Evolutionary conservation across 352 stramenopile species (phyloP), one percentile per base, ranked within the genome.

Genomic region (Globisporangium uncinulatum): DNA sequence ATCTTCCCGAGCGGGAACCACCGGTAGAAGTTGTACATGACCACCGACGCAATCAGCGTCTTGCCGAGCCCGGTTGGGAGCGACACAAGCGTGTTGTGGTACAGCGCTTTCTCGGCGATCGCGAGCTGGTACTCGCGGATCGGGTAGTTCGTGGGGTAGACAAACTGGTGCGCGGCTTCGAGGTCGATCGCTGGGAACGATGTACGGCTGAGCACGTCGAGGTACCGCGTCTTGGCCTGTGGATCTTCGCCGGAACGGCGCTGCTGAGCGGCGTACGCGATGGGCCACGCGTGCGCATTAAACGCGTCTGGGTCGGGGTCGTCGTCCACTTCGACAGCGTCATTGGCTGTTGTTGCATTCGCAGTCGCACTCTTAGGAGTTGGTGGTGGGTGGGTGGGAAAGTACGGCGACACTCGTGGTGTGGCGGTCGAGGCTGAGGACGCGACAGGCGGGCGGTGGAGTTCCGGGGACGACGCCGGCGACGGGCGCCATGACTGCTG

Each of bases 21-120:
- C 6, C 96, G 82, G 69, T 98, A 98, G 65, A 96, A 99, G 82
- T 99, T 99, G 80, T 99, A 99, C 94, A 99, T 99, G 41, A 99
- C 97, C 3, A 99, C 97, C 6, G 96, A 95, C 36, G 97, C 97
- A 68, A 99, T 98, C 8, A 99, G 76, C 11, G 97, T 99, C 73
- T 99, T 99, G n/a, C 97, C 97, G 13, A 99, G 73, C 17, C 97
- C 97, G 4, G 97, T 99, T 0, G 97, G 97, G 4, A 99, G 72
- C n/a, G 87, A 96, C 39, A 99, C 97, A 15, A 99, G 81, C 37
- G 97, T 99, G 72, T 99, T 99, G 46, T 96, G 75, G 41, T 98
- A 95, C 41, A 99, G 68, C 0, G 93, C 87, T 34, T 93, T 89
- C 59, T 96, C 74, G 3, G 95, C 69, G 60, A 99, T 99, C 34